phyloP scores from a whole-genome alignment of 768 basidiomycete genomes.

The Mycena sanguinolenta region DNA sequence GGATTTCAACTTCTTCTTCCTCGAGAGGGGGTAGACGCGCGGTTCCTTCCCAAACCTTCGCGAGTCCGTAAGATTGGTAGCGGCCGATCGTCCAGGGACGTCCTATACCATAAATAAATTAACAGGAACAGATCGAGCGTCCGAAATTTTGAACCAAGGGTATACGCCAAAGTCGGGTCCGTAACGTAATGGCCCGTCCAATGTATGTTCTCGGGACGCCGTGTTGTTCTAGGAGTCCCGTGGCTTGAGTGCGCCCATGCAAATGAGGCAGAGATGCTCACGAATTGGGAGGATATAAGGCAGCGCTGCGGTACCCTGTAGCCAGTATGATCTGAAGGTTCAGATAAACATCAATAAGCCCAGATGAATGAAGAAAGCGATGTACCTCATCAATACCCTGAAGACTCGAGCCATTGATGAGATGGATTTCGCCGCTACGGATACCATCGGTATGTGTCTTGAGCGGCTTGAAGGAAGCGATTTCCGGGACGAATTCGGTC shows the following conservation, averaged over 20 bases:
- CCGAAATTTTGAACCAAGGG: constrained; percentile 8
- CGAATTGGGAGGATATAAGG: constrained; percentile 20
- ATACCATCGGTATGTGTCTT: constrained; percentile 36
- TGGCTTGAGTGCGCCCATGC: too few species aligned
- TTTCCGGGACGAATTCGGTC: constrained; percentile 44
- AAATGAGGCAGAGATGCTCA: background rate
- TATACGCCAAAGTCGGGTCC: constrained; percentile 49
- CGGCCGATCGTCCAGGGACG: constrained; percentile 39
- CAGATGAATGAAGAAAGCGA: background rate
- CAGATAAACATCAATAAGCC: background rate
- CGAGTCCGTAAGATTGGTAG: constrained; percentile 39
- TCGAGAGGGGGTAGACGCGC: constrained; percentile 24
- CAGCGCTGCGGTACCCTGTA: constrained; percentile 11
- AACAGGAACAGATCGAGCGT: background rate
- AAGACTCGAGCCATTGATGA: constrained; percentile 47
- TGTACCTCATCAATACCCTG: constrained; percentile 44
- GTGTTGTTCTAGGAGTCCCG: background rate
- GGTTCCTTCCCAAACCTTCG: constrained; percentile 41
- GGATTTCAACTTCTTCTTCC: background rate
- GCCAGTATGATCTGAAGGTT: constrained; percentile 25
- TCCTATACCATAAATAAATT: constrained; percentile 6
- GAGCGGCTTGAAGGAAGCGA: constrained; percentile 40
- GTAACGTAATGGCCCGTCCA: constrained; percentile 47
- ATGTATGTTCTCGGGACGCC: constrained; percentile 29
- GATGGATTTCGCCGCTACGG: constrained; percentile 41